Conservation (phyloP, 1,284 basidiomycete species). For the Tausonia pullulans region DNA sequence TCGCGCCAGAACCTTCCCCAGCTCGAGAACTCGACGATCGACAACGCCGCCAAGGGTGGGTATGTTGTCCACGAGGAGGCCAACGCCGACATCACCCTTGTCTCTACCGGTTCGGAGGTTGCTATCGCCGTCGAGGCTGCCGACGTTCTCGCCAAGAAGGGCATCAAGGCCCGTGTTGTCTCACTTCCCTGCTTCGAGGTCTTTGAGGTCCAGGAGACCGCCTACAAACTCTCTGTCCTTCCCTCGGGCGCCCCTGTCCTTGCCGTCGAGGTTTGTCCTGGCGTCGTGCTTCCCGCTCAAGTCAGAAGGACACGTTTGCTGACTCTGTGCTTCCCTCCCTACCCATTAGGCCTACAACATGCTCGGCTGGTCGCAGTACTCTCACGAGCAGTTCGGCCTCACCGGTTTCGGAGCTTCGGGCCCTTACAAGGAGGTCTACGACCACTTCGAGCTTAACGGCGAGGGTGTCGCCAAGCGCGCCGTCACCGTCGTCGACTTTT, state of each 20-base stretch:
- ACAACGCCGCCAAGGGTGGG: conserved; percentile 71
- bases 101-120: conserved; percentile 82
- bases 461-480: conserved; percentile 47
- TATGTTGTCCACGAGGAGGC: conserved; percentile 76
- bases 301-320: conserved; percentile 25
- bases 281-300: conserved; percentile 41
- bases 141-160: conserved; percentile 58
- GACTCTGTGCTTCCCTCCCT: conserved; percentile 13
- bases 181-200: conserved; percentile 81
- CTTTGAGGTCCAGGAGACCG: conserved; percentile 71
- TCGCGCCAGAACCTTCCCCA: conserved; percentile 89
- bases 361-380: conserved; percentile 73
- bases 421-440: conserved; percentile 79
- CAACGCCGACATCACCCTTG: conserved; percentile 65
- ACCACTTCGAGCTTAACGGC: conserved; percentile 78
- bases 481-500: conserved; percentile 77
- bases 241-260: conserved; percentile 80
- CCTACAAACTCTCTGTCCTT: conserved; percentile 73
- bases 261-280: conserved; percentile 51
- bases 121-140: conserved; percentile 75
- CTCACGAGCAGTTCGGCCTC: conserved; percentile 78
- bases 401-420: conserved; percentile 75
- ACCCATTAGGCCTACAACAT: conserved; percentile 38
- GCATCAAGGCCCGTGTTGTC: conserved; percentile 71
- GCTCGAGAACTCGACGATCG: conserved; percentile 75